Evolutionary conservation across 345 rosid genomes (phyloP), one percentile per base, ranked within the genome.

Genomic region (Ricinus communis): DNA sequence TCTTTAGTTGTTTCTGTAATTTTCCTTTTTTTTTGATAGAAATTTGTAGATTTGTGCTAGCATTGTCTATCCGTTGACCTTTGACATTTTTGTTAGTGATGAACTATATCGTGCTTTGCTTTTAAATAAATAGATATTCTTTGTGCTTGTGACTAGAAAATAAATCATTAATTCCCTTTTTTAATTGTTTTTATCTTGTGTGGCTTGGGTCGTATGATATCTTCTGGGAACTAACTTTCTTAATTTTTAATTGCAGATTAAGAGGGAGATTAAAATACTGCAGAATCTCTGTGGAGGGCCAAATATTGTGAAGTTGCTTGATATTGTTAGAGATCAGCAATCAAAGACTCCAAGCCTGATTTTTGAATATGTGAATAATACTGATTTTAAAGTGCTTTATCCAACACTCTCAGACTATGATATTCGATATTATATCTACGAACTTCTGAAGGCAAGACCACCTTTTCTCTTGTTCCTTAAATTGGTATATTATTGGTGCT

Each of bases 211-310:
- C 55, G 33, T 50, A 19, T 45, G 54, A 57, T 62, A 57, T 25
- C 36, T 10, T 70, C 9, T 56, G 30, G 6, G 8, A 36, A 53
- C 69, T 71, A 24, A 8, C 47, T 55, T 53, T 63, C 55, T 25
- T 41, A 9, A 30, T 40, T 14, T 21, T 56, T 63, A 6, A 72
- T 40, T 78, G 83, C 93, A 92, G 99, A 95, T 92, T 74, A 95
- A 87, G 86, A 89, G 99, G 84, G 99, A 95, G 88, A 92, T 95
- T 63, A 92, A 95, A 78, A 95, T 92, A 80, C 77, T 95, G 74
- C 96, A 95, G 87, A 95, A 92, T 82, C 99, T 95, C 16, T 92
- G 96, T 50, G 99, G 97, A 46, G 99, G 99, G 58, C 99, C 97
- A 9, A 91, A 94, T 84, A 85, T 91, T 74, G 87, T 94, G 72